Percentiles rank a stretch among this genome's conserved stretches.
Evolutionary conservation across 2,329 filamentous ascomycete genomes (phyloP).

Genomic region (Nemania sp.): DNA sequence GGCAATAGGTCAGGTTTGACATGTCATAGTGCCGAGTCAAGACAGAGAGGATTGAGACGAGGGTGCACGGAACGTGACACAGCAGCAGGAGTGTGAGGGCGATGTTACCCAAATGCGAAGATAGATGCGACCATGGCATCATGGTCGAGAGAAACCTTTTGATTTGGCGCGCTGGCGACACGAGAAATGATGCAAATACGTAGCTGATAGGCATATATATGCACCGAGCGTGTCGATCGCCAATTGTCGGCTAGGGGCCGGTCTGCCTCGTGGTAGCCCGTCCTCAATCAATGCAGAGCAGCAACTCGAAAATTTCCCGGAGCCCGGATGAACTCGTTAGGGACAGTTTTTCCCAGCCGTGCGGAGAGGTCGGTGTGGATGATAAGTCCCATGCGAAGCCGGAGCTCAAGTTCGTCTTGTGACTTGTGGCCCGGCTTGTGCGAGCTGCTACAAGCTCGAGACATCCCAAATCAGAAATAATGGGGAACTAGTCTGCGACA

Average conservation of each 20-base stretch:
- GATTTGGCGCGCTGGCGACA: constrained; percentile 2
- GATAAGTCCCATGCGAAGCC: constrained; percentile 14
- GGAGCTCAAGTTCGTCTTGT: constrained; percentile 9
- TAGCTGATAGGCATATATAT: background rate
- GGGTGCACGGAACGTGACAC: constrained; percentile 16
- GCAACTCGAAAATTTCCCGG: constrained; percentile 13
- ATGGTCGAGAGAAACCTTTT: constrained; percentile 1
- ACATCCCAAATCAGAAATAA: background rate
- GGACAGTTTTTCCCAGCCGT: constrained; percentile 1
- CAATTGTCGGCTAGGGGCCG: constrained; percentile 8
- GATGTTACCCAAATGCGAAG: constrained; percentile 14
- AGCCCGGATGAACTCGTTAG: constrained; percentile 15
- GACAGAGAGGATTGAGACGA: too few relatives aligned
- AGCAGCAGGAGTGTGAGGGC: constrained; percentile 13
- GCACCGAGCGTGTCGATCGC: constrained; percentile 14
- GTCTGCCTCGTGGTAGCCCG: background rate
- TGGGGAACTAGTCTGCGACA: constrained; percentile 20
- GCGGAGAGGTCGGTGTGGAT: background rate
- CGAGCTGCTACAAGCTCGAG: background rate
- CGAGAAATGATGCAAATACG: background rate
- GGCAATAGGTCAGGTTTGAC: constrained; percentile 1
- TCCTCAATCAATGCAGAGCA: constrained; percentile 11
- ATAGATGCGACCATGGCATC: background rate
- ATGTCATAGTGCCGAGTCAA: constrained; percentile 6
- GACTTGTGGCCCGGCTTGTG: constrained; percentile 1